Percentiles rank a stretch among this genome's conserved stretches.
Evolutionary conservation across 768 basidiomycete genomes (phyloP).

Genomic region (Mycena pura): DNA sequence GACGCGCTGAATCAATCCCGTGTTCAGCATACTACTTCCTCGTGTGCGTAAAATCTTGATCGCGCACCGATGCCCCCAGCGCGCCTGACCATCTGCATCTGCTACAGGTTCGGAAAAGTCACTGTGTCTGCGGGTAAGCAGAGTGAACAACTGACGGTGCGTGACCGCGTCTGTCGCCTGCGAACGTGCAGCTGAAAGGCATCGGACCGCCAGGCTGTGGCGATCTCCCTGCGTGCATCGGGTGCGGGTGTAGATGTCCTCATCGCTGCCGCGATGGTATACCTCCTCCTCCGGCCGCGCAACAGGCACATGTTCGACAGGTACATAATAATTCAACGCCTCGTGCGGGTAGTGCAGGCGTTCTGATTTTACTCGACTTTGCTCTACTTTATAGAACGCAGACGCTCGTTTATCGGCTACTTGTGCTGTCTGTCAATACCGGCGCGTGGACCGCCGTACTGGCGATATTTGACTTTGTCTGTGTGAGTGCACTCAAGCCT

Average conservation of each 20-base stretch:
- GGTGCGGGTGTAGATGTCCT: slow-evolving; percentile 9
- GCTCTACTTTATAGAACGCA: slow-evolving; percentile 3
- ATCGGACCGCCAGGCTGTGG: neutral
- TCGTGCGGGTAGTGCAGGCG: no score
- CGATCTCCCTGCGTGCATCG: slow-evolving; percentile 8
- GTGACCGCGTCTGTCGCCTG: neutral
- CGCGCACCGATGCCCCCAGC: no score
- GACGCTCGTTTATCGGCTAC: slow-evolving; percentile 10
- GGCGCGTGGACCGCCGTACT: slow-evolving; percentile 26
- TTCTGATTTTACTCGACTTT: neutral
- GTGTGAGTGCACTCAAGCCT: neutral
- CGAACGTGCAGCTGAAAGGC: neutral
- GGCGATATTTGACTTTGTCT: slow-evolving; percentile 20
- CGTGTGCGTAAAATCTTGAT: neutral
- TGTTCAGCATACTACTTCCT: slow-evolving; percentile 9
- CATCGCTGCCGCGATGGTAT: neutral
- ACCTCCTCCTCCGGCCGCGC: neutral
- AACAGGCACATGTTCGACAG: neutral
- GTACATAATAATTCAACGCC: no score
- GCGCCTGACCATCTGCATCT: neutral
- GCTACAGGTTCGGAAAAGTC: neutral
- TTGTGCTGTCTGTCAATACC: slow-evolving; percentile 23
- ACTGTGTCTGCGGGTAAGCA: slow-evolving; percentile 13
- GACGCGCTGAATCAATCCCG: neutral
- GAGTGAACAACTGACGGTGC: slow-evolving; percentile 2